Evolutionary conservation across 1,284 basidiomycete genomes (phyloP).

Genomic region (Naganishia sp.): DNA sequence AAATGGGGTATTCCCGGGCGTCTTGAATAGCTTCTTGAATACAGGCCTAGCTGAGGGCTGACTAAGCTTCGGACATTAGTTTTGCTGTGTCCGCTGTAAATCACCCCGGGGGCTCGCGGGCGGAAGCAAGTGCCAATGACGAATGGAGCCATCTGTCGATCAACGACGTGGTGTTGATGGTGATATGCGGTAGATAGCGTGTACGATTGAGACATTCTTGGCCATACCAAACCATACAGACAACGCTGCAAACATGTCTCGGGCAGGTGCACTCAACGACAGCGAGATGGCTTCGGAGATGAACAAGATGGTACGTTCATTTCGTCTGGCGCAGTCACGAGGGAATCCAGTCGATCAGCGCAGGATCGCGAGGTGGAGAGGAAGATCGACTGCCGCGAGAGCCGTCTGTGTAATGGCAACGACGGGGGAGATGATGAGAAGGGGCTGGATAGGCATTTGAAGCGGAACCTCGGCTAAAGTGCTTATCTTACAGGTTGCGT

Average conservation of each 20-base stretch:
- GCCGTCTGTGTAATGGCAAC: neutral
- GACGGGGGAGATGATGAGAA: neutral
- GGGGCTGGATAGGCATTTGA: neutral
- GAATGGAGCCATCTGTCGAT: no score
- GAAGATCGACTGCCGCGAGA: neutral
- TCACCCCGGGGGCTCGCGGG: no score
- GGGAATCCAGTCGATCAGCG: neutral
- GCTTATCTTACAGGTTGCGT: slow-evolving; percentile 69
- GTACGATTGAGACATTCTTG: no score
- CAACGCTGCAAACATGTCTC: slow-evolving; percentile 45
- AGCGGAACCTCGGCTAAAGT: neutral
- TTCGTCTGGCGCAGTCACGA: neutral
- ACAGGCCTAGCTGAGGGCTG: no score
- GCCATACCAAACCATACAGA: neutral
- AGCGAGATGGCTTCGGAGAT: slow-evolving; percentile 95
- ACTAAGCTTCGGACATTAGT: no score
- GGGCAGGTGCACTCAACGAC: slow-evolving; percentile 74
- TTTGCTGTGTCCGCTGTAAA: no score
- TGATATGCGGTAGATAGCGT: no score
- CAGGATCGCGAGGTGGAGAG: no score
- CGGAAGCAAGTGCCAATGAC: no score
- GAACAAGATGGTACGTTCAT: slow-evolving; percentile 89
- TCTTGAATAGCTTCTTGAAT: no score
- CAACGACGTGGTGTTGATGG: no score
- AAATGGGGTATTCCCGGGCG: no score